Evolutionary conservation across 1,284 basidiomycete genomes (phyloP).

Genomic region (Cryptococcus depauperatus): DNA sequence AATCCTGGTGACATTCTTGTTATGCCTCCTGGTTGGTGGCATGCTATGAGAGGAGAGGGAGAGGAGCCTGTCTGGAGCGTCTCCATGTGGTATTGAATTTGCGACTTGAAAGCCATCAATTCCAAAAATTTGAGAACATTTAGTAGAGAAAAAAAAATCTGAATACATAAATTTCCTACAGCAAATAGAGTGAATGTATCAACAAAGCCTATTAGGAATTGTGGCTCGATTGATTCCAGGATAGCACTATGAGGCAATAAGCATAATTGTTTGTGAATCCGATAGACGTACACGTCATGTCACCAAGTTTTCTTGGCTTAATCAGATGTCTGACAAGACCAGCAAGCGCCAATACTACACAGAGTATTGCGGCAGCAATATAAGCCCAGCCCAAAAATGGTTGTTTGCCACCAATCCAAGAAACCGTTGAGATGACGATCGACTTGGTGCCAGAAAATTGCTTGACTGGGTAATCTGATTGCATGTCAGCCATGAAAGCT

Average conservation of each 20-base stretch:
- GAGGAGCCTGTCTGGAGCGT: conserved; percentile 40
- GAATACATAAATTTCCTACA: too few species aligned
- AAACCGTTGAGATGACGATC: conserved; percentile 90
- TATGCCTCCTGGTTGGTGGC: conserved; percentile 89
- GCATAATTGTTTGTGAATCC: background rate
- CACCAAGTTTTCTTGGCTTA: conserved; percentile 68
- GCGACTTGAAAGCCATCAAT: too few species aligned
- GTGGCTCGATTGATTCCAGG: conserved; percentile 61
- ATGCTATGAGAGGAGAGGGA: conserved; percentile 73
- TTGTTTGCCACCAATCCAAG: conserved; percentile 91
- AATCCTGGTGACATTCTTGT: conserved; percentile 75
- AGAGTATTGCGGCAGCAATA: conserved; percentile 77
- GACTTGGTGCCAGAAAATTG: conserved; percentile 93
- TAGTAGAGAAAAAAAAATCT: too few species aligned
- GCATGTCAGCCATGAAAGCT: too few species aligned
- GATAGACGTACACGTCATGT: conserved; percentile 30
- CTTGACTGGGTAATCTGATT: conserved; percentile 81
- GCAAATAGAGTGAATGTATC: too few species aligned
- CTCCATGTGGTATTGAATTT: conserved; percentile 42
- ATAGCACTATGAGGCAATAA: conserved; percentile 51
- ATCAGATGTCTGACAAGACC: conserved; percentile 89
- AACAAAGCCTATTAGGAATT: conserved; percentile 2
- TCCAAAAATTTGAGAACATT: too few species aligned
- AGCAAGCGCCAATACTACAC: conserved; percentile 75
- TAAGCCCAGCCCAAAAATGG: conserved; percentile 97